phyloP scores from a whole-genome alignment of 371 early-diverging fungal genomes.

The Phascolomyces articulosus region DNA sequence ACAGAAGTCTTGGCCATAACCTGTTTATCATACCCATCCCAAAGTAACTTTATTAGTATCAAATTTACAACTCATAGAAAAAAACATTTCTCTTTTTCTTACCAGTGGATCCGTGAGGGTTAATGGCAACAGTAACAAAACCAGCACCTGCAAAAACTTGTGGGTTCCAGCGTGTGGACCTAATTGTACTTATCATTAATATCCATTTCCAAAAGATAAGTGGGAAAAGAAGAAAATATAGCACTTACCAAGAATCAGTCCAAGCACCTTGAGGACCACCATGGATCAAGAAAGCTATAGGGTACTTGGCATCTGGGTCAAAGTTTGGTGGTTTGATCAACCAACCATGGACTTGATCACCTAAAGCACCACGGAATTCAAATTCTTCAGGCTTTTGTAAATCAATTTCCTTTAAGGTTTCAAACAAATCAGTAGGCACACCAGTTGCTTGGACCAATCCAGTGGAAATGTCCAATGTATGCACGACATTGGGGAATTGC shows the following conservation, averaged over 20 bases:
- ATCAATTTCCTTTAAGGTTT: constrained; percentile 33
- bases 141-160: constrained; percentile 78
- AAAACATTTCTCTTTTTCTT: background rate
- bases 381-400: constrained; percentile 61
- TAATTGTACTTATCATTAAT: constrained; percentile 7
- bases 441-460: constrained; percentile 13
- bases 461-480: constrained; percentile 33
- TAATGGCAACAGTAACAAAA: constrained; percentile 77
- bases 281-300: constrained; percentile 84
- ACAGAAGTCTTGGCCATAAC: constrained; percentile 77
- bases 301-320: constrained; percentile 63
- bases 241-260: constrained; percentile 62
- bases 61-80: background rate
- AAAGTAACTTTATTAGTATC: background rate
- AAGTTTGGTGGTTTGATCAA: constrained; percentile 71
- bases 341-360: constrained; percentile 74
- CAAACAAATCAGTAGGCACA: constrained; percentile 29
- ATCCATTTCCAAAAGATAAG: background rate
- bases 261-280: constrained; percentile 86
- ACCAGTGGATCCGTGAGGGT: constrained; percentile 84
- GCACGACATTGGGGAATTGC: constrained; percentile 51
- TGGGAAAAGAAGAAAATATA: background rate
- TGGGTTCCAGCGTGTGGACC: constrained; percentile 76
- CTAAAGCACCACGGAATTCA: constrained; percentile 68
- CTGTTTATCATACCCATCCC: background rate